Evolutionary conservation across 805 yeast genomes (phyloP).

Genomic region (Peterozyma xylosa): DNA sequence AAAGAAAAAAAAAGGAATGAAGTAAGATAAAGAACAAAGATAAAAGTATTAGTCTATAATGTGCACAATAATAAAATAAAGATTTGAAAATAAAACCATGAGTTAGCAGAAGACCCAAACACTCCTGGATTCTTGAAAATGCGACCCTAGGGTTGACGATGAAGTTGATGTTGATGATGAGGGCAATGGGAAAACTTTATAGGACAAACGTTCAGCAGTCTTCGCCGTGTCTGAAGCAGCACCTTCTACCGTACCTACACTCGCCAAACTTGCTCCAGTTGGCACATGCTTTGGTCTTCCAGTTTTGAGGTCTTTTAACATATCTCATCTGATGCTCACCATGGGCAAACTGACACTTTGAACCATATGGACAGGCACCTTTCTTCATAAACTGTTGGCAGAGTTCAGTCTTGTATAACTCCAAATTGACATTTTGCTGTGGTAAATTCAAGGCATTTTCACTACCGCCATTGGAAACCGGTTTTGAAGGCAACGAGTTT

Average conservation of each 20-base stretch:
- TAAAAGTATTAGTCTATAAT: no score
- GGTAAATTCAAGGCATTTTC: slow-evolving; percentile 3
- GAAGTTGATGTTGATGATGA: neutral
- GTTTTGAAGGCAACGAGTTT: neutral
- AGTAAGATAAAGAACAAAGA: no score
- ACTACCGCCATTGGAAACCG: slow-evolving; percentile 1
- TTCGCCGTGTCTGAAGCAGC: slow-evolving; percentile 81
- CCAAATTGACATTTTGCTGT: slow-evolving; percentile 11
- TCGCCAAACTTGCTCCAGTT: slow-evolving; percentile 79
- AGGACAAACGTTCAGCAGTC: neutral
- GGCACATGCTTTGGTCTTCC: slow-evolving; percentile 87
- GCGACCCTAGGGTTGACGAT: no score
- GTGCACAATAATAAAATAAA: no score
- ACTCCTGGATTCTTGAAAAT: no score
- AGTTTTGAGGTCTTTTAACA: slow-evolving; percentile 70
- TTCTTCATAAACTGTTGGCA: slow-evolving; percentile 71
- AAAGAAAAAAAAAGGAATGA: no score
- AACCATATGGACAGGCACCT: slow-evolving; percentile 78
- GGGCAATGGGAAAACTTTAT: neutral
- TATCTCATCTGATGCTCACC: slow-evolving; percentile 70
- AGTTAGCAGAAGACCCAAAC: no score
- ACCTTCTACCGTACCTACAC: slow-evolving; percentile 85
- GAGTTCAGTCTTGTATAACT: slow-evolving; percentile 80
- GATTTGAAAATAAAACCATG: no score
- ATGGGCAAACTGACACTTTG: slow-evolving; percentile 92